Base-by-base conservation (phyloP, 371 early-diverging fungal species). In the Rhizopus stolonifer region DNA sequence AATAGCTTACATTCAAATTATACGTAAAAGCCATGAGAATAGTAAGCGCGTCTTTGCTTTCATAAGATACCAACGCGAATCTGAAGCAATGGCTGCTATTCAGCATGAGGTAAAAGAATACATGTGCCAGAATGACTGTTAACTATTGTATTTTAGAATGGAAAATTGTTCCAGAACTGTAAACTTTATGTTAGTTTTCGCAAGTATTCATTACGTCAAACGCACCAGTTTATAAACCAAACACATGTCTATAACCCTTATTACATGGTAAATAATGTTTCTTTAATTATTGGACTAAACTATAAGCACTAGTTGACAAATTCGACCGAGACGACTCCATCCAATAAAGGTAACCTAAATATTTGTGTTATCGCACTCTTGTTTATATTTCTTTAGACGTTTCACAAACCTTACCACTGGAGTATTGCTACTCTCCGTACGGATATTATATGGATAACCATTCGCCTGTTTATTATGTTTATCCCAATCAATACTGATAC, bases 11-110 rank as follows among this genome's bases (percentile, higher is more conserved):
- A 17, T 84, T 2, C 68, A 77, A n/a, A 34, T 90, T 2, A 61
- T 89, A 32, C 63, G 64, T 31, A 72, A 73, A 44, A 9, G 52
- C 29, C 19, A 36, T 33, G 25, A 40, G n/a, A 14, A n/a, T 1
- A n/a, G 4, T 1, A 56, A 53, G 5, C 58, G 55, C 18, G 76
- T 75, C 1, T 87, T 83, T 71, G 89, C 89, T 0, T 91, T 91
- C 61, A 75, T 91, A 19, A 77, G 77, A 42, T 91, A 70, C 56
- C 53, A 60, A n/a, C 55, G 74, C 14, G 80, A 79, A 33, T 54
- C 58, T 1, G 60, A 77, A 21, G 81, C 88, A 0, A 48, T 62
- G 14, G 19, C 54, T 5, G 90, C 89, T 1, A 83, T 89, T 57
- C 76, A 76, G 8, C 44, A 62, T 0, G 83, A 87, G 69, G 88